Base-by-base conservation (phyloP, 169 alveolate genomes). In the Perkinsus olseni region DNA sequence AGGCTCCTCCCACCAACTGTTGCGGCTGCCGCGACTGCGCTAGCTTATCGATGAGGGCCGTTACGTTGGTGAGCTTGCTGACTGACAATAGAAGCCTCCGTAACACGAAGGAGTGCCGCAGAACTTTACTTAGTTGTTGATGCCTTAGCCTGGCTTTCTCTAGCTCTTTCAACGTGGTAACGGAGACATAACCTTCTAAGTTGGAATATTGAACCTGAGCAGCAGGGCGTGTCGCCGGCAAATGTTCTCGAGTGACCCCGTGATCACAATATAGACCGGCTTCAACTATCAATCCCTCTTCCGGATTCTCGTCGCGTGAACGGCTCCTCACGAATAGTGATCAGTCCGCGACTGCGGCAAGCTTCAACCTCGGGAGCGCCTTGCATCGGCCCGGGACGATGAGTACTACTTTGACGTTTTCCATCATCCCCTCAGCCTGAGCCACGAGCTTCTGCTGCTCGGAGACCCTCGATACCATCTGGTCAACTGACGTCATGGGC, bases 361-460 rank as follows among this genome's bases (percentile, higher is more conserved):
- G n/a, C n/a, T n/a, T n/a, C n/a, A n/a, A n/a, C n/a, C n/a, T n/a
- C n/a, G n/a, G n/a, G n/a, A n/a, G n/a, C n/a, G n/a, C n/a, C n/a
- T n/a, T n/a, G n/a, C n/a, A n/a, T n/a, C n/a, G n/a, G n/a, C n/a
- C n/a, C n/a, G n/a, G n/a, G n/a, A n/a, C 24, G 62, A 45, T 45
- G 62, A 45, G 8, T 24, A 62, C 82, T 62, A 62, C 82, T 62
- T 62, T 62, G 17, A 62, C 82, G 82, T 62, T 62, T 21, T 62
- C 82, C 82, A 62, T 62, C 82, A 62, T 62, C 82, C 82, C 82
- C 34, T 62, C 82, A 62, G 82, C 82, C 82, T 62, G 82, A 24
- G 82, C 82, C 82, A 62, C 82, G 82, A 62, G 82, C 82, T 62
- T 62, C 82, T 62, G 82, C 34, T 62, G 82, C 36, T 62, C 82